Conservation (phyloP, 2,329 filamentous ascomycete genomes). For the Exophiala aquamarina region DNA sequence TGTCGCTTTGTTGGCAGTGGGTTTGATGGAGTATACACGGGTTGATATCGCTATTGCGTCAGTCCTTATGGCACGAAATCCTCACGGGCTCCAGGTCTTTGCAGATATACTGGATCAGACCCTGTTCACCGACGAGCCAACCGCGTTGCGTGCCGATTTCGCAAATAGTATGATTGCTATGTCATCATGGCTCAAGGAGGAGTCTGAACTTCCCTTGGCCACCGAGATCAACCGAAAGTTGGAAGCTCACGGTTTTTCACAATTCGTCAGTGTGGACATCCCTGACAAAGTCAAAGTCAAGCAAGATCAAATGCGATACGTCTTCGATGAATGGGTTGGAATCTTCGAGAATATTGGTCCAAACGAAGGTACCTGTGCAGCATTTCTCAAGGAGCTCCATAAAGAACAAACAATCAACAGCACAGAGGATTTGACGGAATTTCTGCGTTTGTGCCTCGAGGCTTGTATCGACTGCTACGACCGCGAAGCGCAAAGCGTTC, state of each 20-base stretch:
- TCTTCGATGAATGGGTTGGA: slow-evolving; percentile 93
- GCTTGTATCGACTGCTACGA: slow-evolving; percentile 77
- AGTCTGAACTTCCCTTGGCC: slow-evolving; percentile 64
- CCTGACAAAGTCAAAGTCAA: slow-evolving; percentile 61
- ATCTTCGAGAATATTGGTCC: slow-evolving; percentile 75
- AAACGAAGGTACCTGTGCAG: slow-evolving; percentile 67
- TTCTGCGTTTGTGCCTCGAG: slow-evolving; percentile 80
- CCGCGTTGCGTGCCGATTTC: slow-evolving; percentile 82
- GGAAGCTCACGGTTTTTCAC: slow-evolving; percentile 52
- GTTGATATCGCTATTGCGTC: slow-evolving; percentile 73
- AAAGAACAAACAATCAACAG: slow-evolving; percentile 69
- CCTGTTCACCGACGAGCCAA: slow-evolving; percentile 73
- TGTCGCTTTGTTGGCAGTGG: slow-evolving; percentile 59
- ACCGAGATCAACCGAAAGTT: slow-evolving; percentile 70
- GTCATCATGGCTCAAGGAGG: slow-evolving; percentile 76
- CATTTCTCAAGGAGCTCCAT: slow-evolving; percentile 84
- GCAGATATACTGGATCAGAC: slow-evolving; percentile 75
- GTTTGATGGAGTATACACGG: slow-evolving; percentile 60
- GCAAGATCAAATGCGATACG: slow-evolving; percentile 85
- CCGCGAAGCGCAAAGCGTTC: slow-evolving; percentile 61
- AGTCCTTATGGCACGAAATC: slow-evolving; percentile 69
- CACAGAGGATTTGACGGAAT: slow-evolving; percentile 74
- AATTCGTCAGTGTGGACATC: slow-evolving; percentile 56
- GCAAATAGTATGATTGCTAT: slow-evolving; percentile 77
- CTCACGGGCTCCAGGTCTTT: slow-evolving; percentile 75